phyloP scores from a whole-genome alignment of 257 asterid species.

The Plantago ovata region DNA sequence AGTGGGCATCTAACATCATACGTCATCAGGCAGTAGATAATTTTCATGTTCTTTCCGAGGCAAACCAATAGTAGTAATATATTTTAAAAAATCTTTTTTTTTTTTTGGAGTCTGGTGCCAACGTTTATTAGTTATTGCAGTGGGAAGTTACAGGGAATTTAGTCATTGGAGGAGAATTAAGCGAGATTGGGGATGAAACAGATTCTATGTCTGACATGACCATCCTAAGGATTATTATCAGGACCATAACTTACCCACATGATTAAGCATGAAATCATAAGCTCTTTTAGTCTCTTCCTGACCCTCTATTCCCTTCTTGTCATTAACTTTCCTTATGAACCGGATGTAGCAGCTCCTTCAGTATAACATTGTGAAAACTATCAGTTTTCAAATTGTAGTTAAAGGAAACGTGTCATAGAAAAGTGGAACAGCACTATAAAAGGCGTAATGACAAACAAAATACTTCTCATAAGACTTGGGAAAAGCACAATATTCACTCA shows the following conservation, averaged over 20 bases:
- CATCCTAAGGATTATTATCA: too few species aligned
- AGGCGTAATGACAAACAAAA: background rate
- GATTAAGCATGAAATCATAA: constrained; percentile 88
- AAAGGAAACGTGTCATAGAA: background rate
- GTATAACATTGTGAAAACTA: constrained; percentile 11
- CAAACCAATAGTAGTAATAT: too few species aligned
- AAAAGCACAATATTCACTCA: background rate
- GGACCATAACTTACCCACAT: constrained; percentile 58
- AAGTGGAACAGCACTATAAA: background rate
- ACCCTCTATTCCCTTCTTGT: constrained; percentile 80
- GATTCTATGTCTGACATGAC: too few species aligned
- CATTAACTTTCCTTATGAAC: constrained; percentile 81
- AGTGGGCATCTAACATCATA: background rate
- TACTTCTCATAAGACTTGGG: background rate
- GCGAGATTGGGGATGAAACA: too few species aligned
- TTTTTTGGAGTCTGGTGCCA: too few species aligned
- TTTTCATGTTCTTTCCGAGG: too few species aligned
- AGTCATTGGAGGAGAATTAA: too few species aligned
- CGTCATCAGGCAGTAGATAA: too few species aligned
- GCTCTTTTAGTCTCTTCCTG: constrained; percentile 95
- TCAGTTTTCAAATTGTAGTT: constrained; percentile 11
- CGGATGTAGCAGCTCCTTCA: constrained; percentile 96
- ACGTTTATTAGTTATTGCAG: too few species aligned
- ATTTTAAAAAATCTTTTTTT: too few species aligned
- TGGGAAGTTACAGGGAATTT: too few species aligned